phyloP scores from a whole-genome alignment of 805 yeast species.

The Lipomyces oligophaga region DNA sequence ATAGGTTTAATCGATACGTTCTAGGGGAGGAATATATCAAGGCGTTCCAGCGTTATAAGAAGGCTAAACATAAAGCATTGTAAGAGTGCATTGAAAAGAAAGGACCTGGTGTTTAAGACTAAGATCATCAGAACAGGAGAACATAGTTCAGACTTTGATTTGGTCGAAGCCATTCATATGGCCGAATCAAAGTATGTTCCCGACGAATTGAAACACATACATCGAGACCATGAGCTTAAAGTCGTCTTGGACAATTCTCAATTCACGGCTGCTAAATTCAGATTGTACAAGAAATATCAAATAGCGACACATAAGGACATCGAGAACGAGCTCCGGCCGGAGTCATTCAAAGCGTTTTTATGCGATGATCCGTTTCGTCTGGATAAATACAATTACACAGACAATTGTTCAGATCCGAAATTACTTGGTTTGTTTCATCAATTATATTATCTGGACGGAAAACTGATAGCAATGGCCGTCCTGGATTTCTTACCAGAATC shows the following conservation, averaged over 20 bases:
- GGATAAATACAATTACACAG: background rate
- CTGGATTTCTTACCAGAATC: conserved; percentile 72
- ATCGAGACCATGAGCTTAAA: conserved; percentile 11
- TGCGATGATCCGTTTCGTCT: conserved; percentile 61
- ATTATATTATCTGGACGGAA: conserved; percentile 61
- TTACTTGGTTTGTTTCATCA: conserved; percentile 68
- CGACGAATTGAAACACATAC: background rate
- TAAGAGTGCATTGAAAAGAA: too few relatives aligned
- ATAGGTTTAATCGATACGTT: conserved; percentile 46
- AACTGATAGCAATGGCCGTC: conserved; percentile 70
- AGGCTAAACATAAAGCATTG: conserved; percentile 25
- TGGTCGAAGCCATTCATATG: conserved; percentile 39
- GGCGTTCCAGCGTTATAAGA: conserved; percentile 5
- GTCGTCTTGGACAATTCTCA: conserved; percentile 15
- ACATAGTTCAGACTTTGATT: conserved; percentile 32
- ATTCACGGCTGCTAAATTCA: conserved; percentile 25
- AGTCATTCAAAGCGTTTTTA: conserved; percentile 59
- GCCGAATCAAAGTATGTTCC: conserved; percentile 38
- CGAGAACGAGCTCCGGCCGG: conserved; percentile 44
- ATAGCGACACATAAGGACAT: conserved; percentile 61
- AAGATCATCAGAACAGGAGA: conserved; percentile 22
- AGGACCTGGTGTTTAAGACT: too few relatives aligned
- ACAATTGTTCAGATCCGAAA: background rate
- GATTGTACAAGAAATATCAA: conserved; percentile 65
- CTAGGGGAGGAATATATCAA: conserved; percentile 18